Base-by-base conservation (phyloP, 2,329 filamentous ascomycete species). In the Phoma sp. region DNA sequence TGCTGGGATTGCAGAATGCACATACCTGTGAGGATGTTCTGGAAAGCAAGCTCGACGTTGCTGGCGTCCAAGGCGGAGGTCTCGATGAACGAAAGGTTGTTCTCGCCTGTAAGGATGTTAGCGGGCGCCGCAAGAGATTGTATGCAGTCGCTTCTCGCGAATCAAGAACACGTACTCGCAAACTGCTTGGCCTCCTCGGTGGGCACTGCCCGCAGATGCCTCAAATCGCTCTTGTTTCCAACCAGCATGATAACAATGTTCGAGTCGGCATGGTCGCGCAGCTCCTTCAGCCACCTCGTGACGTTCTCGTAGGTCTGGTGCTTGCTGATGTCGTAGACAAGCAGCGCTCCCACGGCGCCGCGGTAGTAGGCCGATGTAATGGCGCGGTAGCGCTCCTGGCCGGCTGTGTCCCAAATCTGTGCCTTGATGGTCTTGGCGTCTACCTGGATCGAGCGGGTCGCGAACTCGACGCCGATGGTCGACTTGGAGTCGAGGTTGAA, bases 401-500 rank as follows among this genome's bases (percentile, higher is more conserved):
- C 95, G 66, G 95, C 95, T 55, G 95, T 99, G 83, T 99, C 95
- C 95, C 96, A 99, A 74, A 99, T 99, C 83, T 99, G 95, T 69
- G 95, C 95, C 85, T 99, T 99, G 87, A 99, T 99, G 62, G 95
- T 99, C 86, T 99, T 99, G 75, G 91, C 90, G 80, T 99, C 95
- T 73, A 99, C 95, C 81, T 98, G 93, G 77, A 99, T 99, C 67
- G 92, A 97, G 63, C 95, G 89, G 68, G 95, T 99, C 71, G 96
- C 95, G 77, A 99, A 99, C 81, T 99, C 95, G 78, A 99, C 95
- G 72, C 95, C 95, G 81, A 99, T 99, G 69, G 95, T 99, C 62
- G 95, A 98, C 87, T 99, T 98, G 78, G 93, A 96, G 81, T 99
- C 95, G 66, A 98, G 86, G 82, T 98, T 98, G 89, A 99, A 99